Conservation (phyloP, 176 grass and related monocot genomes). For the Musa itinerans region DNA sequence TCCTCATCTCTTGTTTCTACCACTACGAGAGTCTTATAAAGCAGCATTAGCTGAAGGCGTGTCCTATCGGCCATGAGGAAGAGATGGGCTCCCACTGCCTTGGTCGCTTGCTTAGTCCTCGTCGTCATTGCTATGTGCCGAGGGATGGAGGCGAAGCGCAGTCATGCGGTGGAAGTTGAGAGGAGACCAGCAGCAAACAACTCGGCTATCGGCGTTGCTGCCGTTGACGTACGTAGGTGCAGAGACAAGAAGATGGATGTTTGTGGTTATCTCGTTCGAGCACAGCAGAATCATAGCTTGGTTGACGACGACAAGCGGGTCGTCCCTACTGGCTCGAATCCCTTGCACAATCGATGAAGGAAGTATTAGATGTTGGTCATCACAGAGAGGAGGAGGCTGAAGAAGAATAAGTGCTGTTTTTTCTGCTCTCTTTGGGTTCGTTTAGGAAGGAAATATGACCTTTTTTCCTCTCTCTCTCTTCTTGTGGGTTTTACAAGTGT, state of each 20-base stretch:
- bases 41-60: too few species aligned
- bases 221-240: too few species aligned
- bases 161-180: not conserved
- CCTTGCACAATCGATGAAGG: slow-evolving; percentile 55
- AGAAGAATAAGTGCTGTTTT: not conserved
- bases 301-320: slow-evolving; percentile 41
- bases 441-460: not conserved
- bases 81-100: not conserved
- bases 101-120: not conserved
- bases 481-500: too few species aligned
- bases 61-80: not conserved
- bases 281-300: not conserved
- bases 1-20: not conserved
- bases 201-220: too few species aligned
- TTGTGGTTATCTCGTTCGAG: not conserved
- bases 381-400: not conserved
- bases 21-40: too few species aligned
- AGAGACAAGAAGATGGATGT: not conserved
- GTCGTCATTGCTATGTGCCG: not conserved
- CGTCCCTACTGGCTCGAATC: slow-evolving; percentile 64
- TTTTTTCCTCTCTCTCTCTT: too few species aligned
- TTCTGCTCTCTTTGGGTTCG: not conserved
- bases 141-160: not conserved
- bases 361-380: too few species aligned
- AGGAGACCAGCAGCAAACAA: not conserved